These are phyloP conservation scores for Fusarium tjaetaba DNA, from an alignment of 2,329 filamentous ascomycete species.

Conservation along the genomic window DNA sequence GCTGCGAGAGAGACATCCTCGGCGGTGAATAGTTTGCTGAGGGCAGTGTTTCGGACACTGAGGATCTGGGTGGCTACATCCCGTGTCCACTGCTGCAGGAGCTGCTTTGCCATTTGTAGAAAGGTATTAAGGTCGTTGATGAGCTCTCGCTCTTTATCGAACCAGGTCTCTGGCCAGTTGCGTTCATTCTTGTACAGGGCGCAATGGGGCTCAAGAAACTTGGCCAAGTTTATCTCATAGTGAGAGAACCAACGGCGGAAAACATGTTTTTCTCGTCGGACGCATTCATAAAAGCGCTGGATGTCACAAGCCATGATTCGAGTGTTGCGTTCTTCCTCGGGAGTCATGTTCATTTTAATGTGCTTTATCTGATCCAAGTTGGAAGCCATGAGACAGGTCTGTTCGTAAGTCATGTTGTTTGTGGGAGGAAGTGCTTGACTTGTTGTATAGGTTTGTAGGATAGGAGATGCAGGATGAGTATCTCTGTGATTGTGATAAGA, in stretches of 20 bases:
- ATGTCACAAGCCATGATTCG: not conserved
- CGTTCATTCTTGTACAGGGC: not conserved
- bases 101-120: not conserved
- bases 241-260: not conserved
- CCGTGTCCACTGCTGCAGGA: not conserved
- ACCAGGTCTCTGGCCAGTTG: not conserved
- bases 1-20: not conserved
- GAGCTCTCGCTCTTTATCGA: not conserved
- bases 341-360: not conserved
- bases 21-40: not conserved
- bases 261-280: not conserved
- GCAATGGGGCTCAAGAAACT: not conserved
- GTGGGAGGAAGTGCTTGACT: too few relatives aligned
- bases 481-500: too few relatives aligned
- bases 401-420: not conserved
- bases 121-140: not conserved
- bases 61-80: not conserved
- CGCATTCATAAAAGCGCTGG: not conserved
- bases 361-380: fast-evolving
- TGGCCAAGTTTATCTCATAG: not conserved
- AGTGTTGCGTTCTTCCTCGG: not conserved
- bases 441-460: too few relatives aligned
- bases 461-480: too few relatives aligned
- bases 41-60: not conserved
- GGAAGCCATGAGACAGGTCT: not conserved